Evolutionary conservation across 2,329 filamentous ascomycete genomes (phyloP), one percentile per base, ranked within the genome.

Genomic region (Aspergillus sp.): DNA sequence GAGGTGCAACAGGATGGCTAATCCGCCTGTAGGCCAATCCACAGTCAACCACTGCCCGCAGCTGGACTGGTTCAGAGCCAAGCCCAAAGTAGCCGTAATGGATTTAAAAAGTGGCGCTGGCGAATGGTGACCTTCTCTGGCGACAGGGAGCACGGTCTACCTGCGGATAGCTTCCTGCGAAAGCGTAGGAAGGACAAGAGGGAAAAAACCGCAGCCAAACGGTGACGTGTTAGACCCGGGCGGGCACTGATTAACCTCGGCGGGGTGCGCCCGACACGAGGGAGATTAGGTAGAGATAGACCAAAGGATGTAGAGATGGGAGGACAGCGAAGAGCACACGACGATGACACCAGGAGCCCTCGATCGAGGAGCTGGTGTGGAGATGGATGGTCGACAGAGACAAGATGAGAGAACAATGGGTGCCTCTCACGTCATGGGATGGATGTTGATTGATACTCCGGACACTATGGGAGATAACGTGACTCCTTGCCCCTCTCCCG

Each of bases 401-500:
- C 16, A 30, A 44, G 38, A 16, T 14, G 16, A 17, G 17, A 26
- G 44, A 32, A 22, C 41, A 44, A 20, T 16, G 22, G n/a, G 13
- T 35, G 22, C 43, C 47, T 52, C 50, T 49, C 50, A 59, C 59
- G 59, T 61, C 59, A 59, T 61, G 52, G 50, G 52, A 33, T 47
- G 44, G n/a, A n/a, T n/a, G 7, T 44, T 40, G 30, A 36, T 36
- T 17, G 35, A 38, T 30, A 30, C 26, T 38, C 35, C 22, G 22
- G 22, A 22, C 22, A 22, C 1, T 1, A 6, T 22, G 22, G 22
- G 22, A 22, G 14, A 54, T 55, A 54, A 51, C 59, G 58, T 60
- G 57, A 58, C 1, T 30, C 52, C n/a, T n/a, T 61, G 55, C 60
- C 60, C 60, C 59, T 61, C 59, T 13, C 58, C 52, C 24, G 43